Percentiles rank a stretch among this genome's conserved stretches.
Conservation (phyloP, 2,329 filamentous ascomycete genomes). For the Arachnopeziza araneosa region DNA sequence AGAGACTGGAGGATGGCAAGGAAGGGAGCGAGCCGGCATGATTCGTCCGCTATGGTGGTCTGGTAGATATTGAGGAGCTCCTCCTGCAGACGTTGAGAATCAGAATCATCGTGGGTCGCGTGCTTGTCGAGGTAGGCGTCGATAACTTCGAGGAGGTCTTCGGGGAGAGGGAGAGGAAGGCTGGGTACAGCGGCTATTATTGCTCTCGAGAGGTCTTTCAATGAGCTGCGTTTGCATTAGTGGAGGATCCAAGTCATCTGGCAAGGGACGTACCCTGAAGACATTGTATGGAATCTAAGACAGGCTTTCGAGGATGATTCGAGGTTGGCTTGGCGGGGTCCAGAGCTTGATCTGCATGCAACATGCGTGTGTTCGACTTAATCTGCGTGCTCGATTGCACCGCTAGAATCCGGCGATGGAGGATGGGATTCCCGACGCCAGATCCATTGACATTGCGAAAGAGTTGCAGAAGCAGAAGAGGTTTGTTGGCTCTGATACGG, state of each 20-base stretch:
- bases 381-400: no score
- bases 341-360: no score
- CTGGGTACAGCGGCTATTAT: constrained; percentile 46
- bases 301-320: background rate
- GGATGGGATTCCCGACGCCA: no score
- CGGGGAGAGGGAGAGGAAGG: constrained; percentile 56
- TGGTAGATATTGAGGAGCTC: constrained; percentile 65
- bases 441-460: no score
- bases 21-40: constrained; percentile 59
- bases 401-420: no score
- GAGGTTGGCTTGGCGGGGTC: background rate
- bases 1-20: constrained; percentile 60
- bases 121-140: constrained; percentile 64
- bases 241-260: background rate
- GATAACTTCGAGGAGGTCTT: constrained; percentile 57
- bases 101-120: constrained; percentile 59
- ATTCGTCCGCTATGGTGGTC: constrained; percentile 52
- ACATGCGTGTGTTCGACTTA: no score
- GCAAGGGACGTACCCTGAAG: background rate
- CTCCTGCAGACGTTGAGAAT: constrained; percentile 67
- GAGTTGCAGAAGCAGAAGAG: no score
- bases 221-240: constrained; percentile 18
- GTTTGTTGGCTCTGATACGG: no score
- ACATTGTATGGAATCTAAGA: background rate
- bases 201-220: constrained; percentile 56